These are phyloP conservation scores for Gnomoniopsis sp. DNA, from an alignment of 2,329 filamentous ascomycete genomes.

Conservation along the genomic window DNA sequence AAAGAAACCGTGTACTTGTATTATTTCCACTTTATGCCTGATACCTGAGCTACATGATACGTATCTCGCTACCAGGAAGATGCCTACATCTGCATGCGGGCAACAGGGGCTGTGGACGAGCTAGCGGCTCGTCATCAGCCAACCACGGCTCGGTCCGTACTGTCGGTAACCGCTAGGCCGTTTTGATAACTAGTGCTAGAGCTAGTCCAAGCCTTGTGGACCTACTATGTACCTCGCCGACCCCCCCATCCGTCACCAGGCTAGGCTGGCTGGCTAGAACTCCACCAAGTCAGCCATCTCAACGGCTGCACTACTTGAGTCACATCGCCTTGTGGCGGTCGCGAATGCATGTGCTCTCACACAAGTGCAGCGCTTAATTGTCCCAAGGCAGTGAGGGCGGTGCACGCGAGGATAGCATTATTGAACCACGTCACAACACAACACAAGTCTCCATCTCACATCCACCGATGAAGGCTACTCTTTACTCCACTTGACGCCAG, in stretches of 20 bases:
- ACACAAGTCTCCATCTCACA: too few species aligned
- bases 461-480: too few species aligned
- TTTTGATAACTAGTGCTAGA: not conserved
- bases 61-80: too few species aligned
- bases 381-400: not conserved
- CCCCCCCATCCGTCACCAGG: not conserved
- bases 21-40: not conserved
- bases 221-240: not conserved
- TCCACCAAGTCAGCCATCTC: not conserved
- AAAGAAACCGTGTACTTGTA: not conserved
- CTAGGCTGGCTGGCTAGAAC: not conserved
- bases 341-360: not conserved
- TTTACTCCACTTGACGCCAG: too few species aligned
- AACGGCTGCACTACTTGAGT: not conserved
- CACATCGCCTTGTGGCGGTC: not conserved
- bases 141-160: conserved; percentile 8
- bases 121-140: not conserved
- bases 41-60: not conserved
- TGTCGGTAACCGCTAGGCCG: conserved; percentile 6
- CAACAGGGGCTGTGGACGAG: not conserved
- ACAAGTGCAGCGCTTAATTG: conserved; percentile 11
- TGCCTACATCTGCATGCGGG: too few species aligned
- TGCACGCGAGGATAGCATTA: not conserved
- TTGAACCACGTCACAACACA: not conserved
- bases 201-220: not conserved